phyloP scores from a whole-genome alignment of 1,284 basidiomycete genomes.

The Papiliotrema nemorosa region DNA sequence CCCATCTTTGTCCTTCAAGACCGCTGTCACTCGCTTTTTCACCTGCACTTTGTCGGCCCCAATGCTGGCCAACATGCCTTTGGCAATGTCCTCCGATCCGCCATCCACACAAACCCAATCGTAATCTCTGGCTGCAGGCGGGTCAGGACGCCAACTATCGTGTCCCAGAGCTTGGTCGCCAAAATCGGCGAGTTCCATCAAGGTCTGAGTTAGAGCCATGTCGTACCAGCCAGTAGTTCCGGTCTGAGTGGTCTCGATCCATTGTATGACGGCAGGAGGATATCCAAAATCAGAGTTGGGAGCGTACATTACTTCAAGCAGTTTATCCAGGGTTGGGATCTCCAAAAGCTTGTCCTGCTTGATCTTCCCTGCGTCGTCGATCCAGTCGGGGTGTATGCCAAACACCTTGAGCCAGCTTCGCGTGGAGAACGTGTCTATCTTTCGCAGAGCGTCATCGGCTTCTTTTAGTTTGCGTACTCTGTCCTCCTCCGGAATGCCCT shows the following conservation, averaged over 20 bases:
- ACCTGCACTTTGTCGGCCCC: not conserved
- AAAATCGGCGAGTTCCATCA: slow-evolving; percentile 1
- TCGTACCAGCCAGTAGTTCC: slow-evolving; percentile 3
- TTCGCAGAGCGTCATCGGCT: not conserved
- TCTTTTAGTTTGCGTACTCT: not conserved
- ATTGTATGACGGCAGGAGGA: not conserved
- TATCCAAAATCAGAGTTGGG: not conserved
- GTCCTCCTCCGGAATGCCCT: not conserved
- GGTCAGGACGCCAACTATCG: not conserved
- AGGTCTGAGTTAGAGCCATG: not conserved
- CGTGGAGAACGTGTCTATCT: not conserved
- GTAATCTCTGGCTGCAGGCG: not conserved
- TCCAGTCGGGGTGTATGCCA: too few species aligned
- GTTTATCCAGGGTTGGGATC: not conserved
- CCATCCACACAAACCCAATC: slow-evolving; percentile 2
- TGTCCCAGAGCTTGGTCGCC: not conserved
- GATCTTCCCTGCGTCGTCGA: too few species aligned
- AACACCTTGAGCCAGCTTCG: not conserved
- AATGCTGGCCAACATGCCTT: not conserved
- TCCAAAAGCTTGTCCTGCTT: too few species aligned
- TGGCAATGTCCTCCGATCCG: not conserved
- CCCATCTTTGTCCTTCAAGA: not conserved
- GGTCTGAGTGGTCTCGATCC: not conserved
- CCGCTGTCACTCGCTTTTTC: not conserved
- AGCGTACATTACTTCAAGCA: not conserved